Evolutionary conservation across 805 yeast genomes (phyloP).

Genomic region (Suhomyces faveliae): DNA sequence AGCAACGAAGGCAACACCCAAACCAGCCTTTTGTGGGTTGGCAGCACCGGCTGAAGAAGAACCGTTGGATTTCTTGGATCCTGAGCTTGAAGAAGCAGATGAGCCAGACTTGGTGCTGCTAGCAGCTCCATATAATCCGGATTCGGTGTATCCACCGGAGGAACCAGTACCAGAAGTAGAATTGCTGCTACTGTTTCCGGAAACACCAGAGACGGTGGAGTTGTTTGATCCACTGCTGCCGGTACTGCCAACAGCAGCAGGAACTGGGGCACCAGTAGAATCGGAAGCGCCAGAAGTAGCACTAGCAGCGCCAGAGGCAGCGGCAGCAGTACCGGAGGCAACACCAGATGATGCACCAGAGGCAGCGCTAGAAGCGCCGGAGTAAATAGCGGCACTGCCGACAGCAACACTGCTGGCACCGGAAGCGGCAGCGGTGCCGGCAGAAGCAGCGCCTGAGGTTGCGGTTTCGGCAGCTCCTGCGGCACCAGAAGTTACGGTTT

Average conservation of each 20-base stretch:
- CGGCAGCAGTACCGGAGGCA: slow-evolving; percentile 9
- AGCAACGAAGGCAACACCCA: slow-evolving; percentile 18
- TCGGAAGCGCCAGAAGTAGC: slow-evolving; percentile 1
- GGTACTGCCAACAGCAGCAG: slow-evolving; percentile 1
- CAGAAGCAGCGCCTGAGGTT: slow-evolving; percentile 6
- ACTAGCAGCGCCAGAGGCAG: not conserved
- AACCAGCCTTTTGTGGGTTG: slow-evolving; percentile 6
- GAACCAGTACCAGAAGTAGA: too few relatives aligned
- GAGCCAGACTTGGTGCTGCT: too few relatives aligned
- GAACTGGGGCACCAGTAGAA: slow-evolving; percentile 1
- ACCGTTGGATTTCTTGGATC: slow-evolving; percentile 3
- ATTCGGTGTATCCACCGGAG: too few relatives aligned
- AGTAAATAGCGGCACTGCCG: slow-evolving; percentile 4
- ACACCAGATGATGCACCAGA: slow-evolving; percentile 7
- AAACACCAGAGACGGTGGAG: slow-evolving; percentile 2
- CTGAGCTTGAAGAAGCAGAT: slow-evolving; percentile 8
- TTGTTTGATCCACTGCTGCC: slow-evolving; percentile 9
- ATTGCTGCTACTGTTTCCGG: slow-evolving; percentile 11
- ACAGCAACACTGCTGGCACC: slow-evolving; percentile 6
- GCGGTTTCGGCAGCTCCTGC: slow-evolving; percentile 7
- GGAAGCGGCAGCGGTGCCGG: slow-evolving; percentile 6
- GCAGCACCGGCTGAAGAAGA: slow-evolving; percentile 5
- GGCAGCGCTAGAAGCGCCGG: slow-evolving; percentile 5
- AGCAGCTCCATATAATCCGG: slow-evolving; percentile 12
- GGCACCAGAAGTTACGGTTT: slow-evolving; percentile 16